Conservation (phyloP, 2,329 filamentous ascomycete genomes). For the Penicillium sclerotigenum region DNA sequence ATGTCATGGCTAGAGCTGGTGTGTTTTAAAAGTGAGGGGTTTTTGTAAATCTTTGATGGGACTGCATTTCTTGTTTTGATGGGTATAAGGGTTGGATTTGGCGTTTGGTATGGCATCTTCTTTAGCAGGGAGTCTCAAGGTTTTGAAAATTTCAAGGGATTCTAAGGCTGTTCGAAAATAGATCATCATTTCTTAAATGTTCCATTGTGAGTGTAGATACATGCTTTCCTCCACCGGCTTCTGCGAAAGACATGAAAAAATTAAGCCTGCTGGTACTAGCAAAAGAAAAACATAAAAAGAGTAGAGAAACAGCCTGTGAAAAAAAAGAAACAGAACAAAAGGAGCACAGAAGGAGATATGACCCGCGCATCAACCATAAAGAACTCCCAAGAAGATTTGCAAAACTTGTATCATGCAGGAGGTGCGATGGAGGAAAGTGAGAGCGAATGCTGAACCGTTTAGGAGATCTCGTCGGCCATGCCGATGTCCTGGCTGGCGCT, state of each 20-base stretch:
- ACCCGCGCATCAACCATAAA: constrained; percentile 27
- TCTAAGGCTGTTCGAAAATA: not conserved
- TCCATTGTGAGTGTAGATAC: constrained; percentile 21
- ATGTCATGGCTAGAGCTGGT: constrained; percentile 79
- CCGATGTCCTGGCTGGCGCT: constrained; percentile 51
- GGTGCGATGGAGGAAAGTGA: constrained; percentile 1
- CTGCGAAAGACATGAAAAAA: constrained; percentile 6
- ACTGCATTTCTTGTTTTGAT: not conserved
- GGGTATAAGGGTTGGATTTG: constrained; percentile 4
- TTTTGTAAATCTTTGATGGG: not conserved
- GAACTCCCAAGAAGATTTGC: constrained; percentile 7
- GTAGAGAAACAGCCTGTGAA: constrained; percentile 12
- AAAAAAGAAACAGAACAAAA: constrained; percentile 6
- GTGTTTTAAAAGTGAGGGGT: constrained; percentile 58
- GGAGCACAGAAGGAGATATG: constrained; percentile 22
- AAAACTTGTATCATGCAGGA: constrained; percentile 5
- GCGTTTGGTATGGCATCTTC: not conserved
- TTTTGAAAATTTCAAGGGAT: not conserved
- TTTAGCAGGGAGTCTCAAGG: not conserved
- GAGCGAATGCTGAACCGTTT: constrained; percentile 22
- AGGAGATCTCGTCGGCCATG: constrained; percentile 56
- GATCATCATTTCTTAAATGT: constrained; percentile 8
- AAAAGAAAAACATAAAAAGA: constrained; percentile 10
- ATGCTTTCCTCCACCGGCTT: constrained; percentile 15
- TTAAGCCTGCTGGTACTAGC: constrained; percentile 8